Conservation (phyloP, 2,329 filamentous ascomycete species). For the Escovopsis sp. region DNA sequence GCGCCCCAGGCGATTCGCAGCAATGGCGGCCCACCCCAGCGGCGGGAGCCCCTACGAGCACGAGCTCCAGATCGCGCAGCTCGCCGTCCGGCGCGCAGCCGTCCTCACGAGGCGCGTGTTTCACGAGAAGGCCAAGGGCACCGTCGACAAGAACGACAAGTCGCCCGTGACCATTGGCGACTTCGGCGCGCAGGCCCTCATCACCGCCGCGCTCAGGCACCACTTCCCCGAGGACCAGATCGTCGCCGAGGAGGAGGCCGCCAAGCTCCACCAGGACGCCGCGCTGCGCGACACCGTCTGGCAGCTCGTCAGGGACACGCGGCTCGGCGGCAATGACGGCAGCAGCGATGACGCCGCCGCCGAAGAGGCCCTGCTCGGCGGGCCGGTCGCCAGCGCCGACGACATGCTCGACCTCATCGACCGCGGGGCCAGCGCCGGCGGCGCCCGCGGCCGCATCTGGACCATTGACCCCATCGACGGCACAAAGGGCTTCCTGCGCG, state of each 20-base stretch:
- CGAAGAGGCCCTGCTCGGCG: constrained; percentile 48
- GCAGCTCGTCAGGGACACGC: constrained; percentile 61
- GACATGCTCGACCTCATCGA: constrained; percentile 55
- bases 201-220: constrained; percentile 77
- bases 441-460: constrained; percentile 70
- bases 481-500: constrained; percentile 91
- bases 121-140: constrained; percentile 83
- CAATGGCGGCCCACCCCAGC: constrained; percentile 17
- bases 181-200: constrained; percentile 92
- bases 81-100: constrained; percentile 69
- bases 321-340: constrained; percentile 29
- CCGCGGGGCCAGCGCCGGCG: constrained; percentile 54
- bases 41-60: constrained; percentile 40
- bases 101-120: constrained; percentile 40
- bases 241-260: constrained; percentile 89
- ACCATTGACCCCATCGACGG: constrained; percentile 95
- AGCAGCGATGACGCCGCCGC: constrained; percentile 36
- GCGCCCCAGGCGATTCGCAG: constrained; percentile 9
- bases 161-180: constrained; percentile 96
- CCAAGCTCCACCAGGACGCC: constrained; percentile 57
- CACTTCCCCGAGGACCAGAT: constrained; percentile 86
- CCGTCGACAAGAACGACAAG: constrained; percentile 78
- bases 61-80: constrained; percentile 70
- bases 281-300: constrained; percentile 58
- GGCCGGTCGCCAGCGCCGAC: constrained; percentile 51